Percentiles rank a stretch among this genome's conserved stretches.
Conservation (phyloP, 2,329 filamentous ascomycete species). For the Xylariomycetidae sp. region DNA sequence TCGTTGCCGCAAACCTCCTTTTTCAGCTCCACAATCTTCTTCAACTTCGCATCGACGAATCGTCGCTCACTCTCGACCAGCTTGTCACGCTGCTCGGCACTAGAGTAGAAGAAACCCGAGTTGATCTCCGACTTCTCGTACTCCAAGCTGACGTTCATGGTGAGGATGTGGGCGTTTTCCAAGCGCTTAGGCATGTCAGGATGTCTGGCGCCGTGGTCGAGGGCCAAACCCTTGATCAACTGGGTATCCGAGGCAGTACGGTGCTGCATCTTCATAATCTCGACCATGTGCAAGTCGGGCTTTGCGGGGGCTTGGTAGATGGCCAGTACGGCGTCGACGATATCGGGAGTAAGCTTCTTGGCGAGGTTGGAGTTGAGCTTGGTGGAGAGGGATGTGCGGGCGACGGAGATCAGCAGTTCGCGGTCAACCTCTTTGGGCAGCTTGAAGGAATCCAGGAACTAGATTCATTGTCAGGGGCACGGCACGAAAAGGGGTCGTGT, state of each 20-base stretch:
- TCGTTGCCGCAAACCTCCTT: conserved; percentile 94
- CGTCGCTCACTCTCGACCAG: conserved; percentile 94
- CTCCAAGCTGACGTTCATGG: conserved; percentile 91
- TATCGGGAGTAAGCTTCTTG: conserved; percentile 84
- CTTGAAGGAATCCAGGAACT: conserved; percentile 96
- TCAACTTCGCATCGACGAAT: conserved; percentile 92
- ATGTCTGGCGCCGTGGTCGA: conserved; percentile 94
- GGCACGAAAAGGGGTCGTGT: conserved; percentile 3
- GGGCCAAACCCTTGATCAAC: conserved; percentile 83
- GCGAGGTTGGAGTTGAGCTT: conserved; percentile 89
- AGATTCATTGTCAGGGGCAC: conserved; percentile 11
- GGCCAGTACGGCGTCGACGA: conserved; percentile 91
- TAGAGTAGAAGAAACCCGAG: conserved; percentile 97
- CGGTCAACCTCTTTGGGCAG: conserved; percentile 81
- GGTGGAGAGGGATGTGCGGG: conserved; percentile 87
- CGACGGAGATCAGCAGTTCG: conserved; percentile 88
- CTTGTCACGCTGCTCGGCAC: conserved; percentile 94
- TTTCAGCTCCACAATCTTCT: conserved; percentile 97
- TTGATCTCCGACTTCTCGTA: conserved; percentile 99
- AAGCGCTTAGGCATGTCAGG: conserved; percentile 97
- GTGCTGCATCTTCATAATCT: conserved; percentile 99
- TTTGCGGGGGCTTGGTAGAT: conserved; percentile 88
- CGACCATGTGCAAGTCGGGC: conserved; percentile 97
- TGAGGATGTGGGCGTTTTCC: conserved; percentile 92
- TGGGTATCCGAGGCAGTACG: conserved; percentile 92